Percentiles rank a stretch among this genome's conserved stretches.
phyloP scores from a whole-genome alignment of 176 grass and related monocot genomes.

The Carex pumila region DNA sequence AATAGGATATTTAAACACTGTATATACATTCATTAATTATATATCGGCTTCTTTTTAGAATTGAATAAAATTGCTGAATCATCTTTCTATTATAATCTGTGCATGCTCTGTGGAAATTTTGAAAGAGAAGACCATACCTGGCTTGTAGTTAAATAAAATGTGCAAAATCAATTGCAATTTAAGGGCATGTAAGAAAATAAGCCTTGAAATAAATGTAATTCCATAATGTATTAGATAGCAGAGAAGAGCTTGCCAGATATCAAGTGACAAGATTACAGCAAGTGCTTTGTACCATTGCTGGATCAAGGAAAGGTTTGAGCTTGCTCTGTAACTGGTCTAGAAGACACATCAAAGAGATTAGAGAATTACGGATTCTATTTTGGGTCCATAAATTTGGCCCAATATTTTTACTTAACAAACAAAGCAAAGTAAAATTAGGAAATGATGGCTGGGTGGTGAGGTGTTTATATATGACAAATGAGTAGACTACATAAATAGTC shows the following conservation, averaged over 20 bases:
- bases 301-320: background rate
- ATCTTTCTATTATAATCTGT: background rate
- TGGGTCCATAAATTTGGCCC: background rate
- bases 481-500: too few relatives aligned
- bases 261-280: background rate
- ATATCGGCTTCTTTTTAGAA: background rate
- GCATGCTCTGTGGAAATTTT: background rate
- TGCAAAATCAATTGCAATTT: background rate
- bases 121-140: too few relatives aligned
- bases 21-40: background rate
- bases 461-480: too few relatives aligned
- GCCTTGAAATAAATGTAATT: background rate
- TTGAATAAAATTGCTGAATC: background rate
- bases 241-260: background rate
- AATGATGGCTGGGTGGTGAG: too few relatives aligned
- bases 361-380: slow-evolving; percentile 47
- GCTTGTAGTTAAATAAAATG: too few relatives aligned
- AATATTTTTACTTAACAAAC: background rate
- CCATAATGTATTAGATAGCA: background rate
- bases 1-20: background rate
- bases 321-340: background rate
- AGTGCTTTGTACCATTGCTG: background rate
- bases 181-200: background rate
- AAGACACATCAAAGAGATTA: slow-evolving; percentile 3
- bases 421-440: too few relatives aligned